Percentiles rank a stretch among this genome's conserved stretches.
Conservation (phyloP, 2,329 filamentous ascomycete species). For the Scytalidium sp. region DNA sequence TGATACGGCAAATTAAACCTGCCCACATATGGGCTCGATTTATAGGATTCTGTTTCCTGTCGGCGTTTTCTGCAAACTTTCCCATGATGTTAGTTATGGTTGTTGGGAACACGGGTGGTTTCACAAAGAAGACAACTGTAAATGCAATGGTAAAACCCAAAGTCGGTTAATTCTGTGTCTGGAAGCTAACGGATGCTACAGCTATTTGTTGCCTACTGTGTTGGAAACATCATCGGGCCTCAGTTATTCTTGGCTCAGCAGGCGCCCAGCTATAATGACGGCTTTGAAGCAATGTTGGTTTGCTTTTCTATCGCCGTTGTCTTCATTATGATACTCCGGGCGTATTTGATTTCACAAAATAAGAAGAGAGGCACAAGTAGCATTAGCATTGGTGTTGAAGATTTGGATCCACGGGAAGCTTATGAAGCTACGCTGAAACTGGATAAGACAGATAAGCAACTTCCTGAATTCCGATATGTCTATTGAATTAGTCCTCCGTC, state of each 20-base stretch:
- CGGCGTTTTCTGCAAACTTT: conserved; percentile 19
- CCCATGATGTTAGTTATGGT: conserved; percentile 18
- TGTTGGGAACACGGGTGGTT: conserved; percentile 16
- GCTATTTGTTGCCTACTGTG: conserved; percentile 9
- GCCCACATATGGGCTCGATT: conserved; percentile 13
- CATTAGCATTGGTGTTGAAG: conserved; percentile 2
- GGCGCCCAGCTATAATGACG: conserved; percentile 10
- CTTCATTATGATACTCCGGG: conserved; percentile 1
- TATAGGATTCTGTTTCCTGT: conserved; percentile 19
- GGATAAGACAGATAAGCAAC: conserved; percentile 6
- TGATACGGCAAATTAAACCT: conserved; percentile 15
- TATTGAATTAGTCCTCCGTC: conserved; percentile 1
- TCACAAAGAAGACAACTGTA: conserved; percentile 17
- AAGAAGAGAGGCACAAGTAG: conserved; percentile 3
- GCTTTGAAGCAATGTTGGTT: conserved; percentile 9
- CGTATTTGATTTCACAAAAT: conserved; percentile 7
- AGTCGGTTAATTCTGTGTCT: background rate
- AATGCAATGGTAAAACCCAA: conserved; percentile 7
- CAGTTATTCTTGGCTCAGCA: conserved; percentile 10
- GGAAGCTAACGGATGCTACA: conserved; percentile 1
- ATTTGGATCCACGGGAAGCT: conserved; percentile 1
- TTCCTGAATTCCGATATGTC: conserved; percentile 5
- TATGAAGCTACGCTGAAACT: conserved; percentile 1
- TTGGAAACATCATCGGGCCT: conserved; percentile 13
- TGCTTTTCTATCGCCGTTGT: conserved; percentile 3